Conservation (phyloP, 805 yeast species). For the Candida parachauliodes region DNA sequence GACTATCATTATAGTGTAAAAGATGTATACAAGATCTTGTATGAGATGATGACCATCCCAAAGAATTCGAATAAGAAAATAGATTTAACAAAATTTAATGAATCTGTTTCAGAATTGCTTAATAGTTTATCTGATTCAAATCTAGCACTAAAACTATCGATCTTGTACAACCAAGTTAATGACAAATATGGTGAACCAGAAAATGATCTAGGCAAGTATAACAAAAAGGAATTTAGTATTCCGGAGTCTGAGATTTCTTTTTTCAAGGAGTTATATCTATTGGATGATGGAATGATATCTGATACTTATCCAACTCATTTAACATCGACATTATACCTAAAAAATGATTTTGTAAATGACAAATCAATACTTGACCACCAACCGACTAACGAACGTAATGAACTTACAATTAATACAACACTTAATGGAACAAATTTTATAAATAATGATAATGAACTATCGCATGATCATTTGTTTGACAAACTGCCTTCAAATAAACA, state of each 20-base stretch:
- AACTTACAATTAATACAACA: too few species aligned
- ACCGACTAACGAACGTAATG: too few species aligned
- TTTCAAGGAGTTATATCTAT: not conserved
- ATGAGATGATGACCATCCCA: not conserved
- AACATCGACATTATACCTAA: not conserved
- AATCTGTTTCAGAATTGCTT: not conserved
- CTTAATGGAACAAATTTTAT: too few species aligned
- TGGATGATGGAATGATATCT: not conserved
- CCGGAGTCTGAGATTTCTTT: not conserved
- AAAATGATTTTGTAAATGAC: slow-evolving; percentile 4
- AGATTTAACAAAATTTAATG: not conserved
- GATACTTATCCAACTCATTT: not conserved
- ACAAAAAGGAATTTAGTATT: not conserved
- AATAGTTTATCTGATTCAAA: not conserved
- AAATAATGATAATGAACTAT: too few species aligned
- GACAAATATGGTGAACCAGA: not conserved
- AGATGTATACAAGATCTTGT: slow-evolving; percentile 9
- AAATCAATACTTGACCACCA: too few species aligned
- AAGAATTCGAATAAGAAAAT: not conserved
- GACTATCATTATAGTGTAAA: slow-evolving; percentile 10
- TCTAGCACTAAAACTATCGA: slow-evolving; percentile 2
- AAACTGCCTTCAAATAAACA: too few species aligned
- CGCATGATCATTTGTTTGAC: too few species aligned
- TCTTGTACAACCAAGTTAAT: slow-evolving; percentile 5
- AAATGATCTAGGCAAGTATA: not conserved